Conservation (phyloP, 768 basidiomycete species). For the Trametopsis cervina region DNA sequence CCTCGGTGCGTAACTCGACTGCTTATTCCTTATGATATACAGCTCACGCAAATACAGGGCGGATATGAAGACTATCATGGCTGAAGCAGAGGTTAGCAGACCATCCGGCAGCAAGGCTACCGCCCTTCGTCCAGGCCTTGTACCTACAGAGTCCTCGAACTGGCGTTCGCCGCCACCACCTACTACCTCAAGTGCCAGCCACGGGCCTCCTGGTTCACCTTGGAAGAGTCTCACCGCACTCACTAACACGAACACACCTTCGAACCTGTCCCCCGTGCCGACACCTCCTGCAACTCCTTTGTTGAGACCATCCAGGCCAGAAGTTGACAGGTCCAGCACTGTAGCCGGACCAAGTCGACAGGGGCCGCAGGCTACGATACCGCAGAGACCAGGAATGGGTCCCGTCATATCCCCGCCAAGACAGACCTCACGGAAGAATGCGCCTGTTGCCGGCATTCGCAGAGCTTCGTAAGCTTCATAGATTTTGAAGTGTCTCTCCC, state of each 20-base stretch:
- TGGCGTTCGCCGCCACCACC: conserved; percentile 2
- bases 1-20: conserved; percentile 38
- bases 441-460: conserved; percentile 27
- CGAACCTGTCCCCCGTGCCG: conserved; percentile 2
- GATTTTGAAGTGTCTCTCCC: no score
- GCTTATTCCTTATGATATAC: not conserved
- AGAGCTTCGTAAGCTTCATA: conserved; percentile 44
- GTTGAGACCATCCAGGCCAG: conserved; percentile 14
- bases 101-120: conserved; percentile 15
- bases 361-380: conserved; percentile 18
- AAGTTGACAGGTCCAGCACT: conserved; percentile 3
- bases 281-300: conserved; percentile 17
- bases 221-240: conserved; percentile 1
- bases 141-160: not conserved
- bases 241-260: not conserved
- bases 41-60: conserved; percentile 35
- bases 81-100: conserved; percentile 65
- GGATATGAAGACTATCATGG: conserved; percentile 84
- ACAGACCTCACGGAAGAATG: conserved; percentile 27
- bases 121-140: not conserved
- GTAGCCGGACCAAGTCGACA: no score
- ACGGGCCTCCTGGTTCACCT: not conserved
- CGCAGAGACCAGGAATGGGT: conserved; percentile 40
- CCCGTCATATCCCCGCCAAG: conserved; percentile 60
- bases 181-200: not conserved